These are phyloP conservation scores for Leishmania mexicana DNA, from an alignment of 208 protist genomes.

Conservation along the genomic window DNA sequence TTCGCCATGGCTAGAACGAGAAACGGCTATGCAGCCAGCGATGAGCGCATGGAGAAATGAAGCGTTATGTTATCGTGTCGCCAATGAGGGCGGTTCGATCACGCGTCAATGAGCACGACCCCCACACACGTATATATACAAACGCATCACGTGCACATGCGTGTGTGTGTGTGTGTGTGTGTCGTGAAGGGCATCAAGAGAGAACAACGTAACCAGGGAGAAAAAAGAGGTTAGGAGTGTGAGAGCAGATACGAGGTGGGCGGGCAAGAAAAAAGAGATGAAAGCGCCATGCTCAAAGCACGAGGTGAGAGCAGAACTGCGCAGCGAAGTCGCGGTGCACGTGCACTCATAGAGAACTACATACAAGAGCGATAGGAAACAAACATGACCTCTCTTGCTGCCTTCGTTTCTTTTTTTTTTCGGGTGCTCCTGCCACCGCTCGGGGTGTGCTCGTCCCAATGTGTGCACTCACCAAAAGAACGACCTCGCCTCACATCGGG, in stretches of 20 bases:
- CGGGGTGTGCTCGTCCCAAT: neutral
- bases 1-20: slow-evolving; percentile 87
- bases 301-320: neutral
- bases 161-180: neutral
- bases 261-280: neutral
- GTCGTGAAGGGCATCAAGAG: neutral
- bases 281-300: neutral
- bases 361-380: neutral
- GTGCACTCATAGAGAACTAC: neutral
- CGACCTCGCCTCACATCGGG: neutral
- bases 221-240: neutral
- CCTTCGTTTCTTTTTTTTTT: neutral
- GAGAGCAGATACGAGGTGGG: neutral
- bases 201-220: neutral
- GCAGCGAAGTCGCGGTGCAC: neutral
- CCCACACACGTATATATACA: neutral
- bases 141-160: neutral
- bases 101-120: neutral
- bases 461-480: neutral
- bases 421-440: no score
- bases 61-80: neutral
- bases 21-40: slow-evolving; percentile 1
- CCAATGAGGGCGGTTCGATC: neutral
- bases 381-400: neutral
- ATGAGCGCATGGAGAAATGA: neutral